phyloP scores from a whole-genome alignment of 2,329 filamentous ascomycete genomes.

The Pseudogymnoascus destructans region DNA sequence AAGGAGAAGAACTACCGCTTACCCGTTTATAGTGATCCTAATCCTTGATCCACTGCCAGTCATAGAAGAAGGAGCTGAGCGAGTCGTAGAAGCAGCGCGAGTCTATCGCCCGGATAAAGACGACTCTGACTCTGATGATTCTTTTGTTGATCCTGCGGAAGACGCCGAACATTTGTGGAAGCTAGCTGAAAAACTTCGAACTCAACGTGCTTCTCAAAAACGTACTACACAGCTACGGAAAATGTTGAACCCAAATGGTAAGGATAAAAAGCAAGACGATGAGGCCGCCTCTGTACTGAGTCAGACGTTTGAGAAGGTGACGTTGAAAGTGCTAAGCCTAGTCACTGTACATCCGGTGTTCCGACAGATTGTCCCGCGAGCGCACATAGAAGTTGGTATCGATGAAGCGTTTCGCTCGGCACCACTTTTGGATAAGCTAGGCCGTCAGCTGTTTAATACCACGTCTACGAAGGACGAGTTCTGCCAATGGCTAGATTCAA shows the following conservation, averaged over 20 bases:
- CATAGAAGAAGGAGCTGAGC: slow-evolving; percentile 5
- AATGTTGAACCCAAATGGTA: neutral
- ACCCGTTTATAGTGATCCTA: slow-evolving; percentile 8
- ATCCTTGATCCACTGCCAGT: slow-evolving; percentile 12
- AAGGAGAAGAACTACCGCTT: neutral
- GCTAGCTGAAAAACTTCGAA: neutral
- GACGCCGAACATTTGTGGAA: neutral
- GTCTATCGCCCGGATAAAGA: neutral
- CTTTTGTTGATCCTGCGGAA: neutral
- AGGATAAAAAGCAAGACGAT: neutral
- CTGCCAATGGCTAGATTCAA: neutral
- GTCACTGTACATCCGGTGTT: neutral
- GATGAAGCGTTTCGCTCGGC: slow-evolving; percentile 10
- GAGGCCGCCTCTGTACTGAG: neutral
- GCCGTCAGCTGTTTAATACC: slow-evolving; percentile 7
- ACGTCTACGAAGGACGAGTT: slow-evolving; percentile 11
- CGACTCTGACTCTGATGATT: neutral
- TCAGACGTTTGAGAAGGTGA: neutral
- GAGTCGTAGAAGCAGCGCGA: neutral
- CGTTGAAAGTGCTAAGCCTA: neutral
- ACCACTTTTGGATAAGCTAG: neutral
- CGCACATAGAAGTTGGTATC: slow-evolving; percentile 4
- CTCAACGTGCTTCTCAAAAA: neutral
- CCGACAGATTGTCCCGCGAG: slow-evolving; percentile 6
- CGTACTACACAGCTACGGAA: neutral